Percentiles rank a stretch among this genome's conserved stretches.
Evolutionary conservation across 768 basidiomycete species (phyloP).

Genomic region (Xerocomellus chrysenteron): DNA sequence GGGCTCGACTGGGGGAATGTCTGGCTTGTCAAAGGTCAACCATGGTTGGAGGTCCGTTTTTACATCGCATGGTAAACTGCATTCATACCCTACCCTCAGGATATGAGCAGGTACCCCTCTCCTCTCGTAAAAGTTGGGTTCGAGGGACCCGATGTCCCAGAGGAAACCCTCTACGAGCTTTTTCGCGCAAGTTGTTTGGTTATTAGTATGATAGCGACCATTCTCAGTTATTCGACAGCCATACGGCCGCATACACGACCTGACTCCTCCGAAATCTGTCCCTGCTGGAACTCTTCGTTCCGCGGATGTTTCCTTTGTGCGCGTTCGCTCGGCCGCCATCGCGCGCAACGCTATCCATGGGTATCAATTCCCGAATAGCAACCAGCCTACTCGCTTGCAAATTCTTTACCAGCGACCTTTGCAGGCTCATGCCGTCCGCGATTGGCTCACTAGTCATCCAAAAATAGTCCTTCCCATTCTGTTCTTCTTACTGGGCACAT

Average conservation of each 20-base stretch:
- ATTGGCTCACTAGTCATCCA: constrained; percentile 87
- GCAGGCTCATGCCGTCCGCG: constrained; percentile 63
- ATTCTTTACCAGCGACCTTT: constrained; percentile 62
- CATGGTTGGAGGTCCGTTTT: constrained; percentile 72
- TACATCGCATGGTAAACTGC: background rate
- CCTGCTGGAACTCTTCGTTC: constrained; percentile 68
- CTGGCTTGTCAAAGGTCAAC: constrained; percentile 75
- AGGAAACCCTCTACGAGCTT: constrained; percentile 75
- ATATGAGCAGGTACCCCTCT: constrained; percentile 82
- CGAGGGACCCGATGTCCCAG: constrained; percentile 84
- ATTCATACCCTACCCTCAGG: constrained; percentile 43
- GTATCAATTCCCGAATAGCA: constrained; percentile 35
- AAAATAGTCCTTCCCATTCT: constrained; percentile 77
- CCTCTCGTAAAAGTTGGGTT: constrained; percentile 73
- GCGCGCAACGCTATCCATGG: constrained; percentile 85
- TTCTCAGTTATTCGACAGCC: constrained; percentile 46
- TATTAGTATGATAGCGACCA: background rate
- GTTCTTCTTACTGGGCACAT: constrained; percentile 83
- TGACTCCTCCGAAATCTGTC: constrained; percentile 57
- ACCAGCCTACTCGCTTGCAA: constrained; percentile 45
- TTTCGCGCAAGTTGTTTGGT: constrained; percentile 57
- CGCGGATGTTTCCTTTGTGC: constrained; percentile 60
- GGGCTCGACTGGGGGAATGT: constrained; percentile 50
- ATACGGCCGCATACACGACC: constrained; percentile 75
- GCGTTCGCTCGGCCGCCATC: constrained; percentile 66